These are phyloP conservation scores for Knufia petricola DNA, from an alignment of 2,329 filamentous ascomycete genomes.

Conservation along the genomic window DNA sequence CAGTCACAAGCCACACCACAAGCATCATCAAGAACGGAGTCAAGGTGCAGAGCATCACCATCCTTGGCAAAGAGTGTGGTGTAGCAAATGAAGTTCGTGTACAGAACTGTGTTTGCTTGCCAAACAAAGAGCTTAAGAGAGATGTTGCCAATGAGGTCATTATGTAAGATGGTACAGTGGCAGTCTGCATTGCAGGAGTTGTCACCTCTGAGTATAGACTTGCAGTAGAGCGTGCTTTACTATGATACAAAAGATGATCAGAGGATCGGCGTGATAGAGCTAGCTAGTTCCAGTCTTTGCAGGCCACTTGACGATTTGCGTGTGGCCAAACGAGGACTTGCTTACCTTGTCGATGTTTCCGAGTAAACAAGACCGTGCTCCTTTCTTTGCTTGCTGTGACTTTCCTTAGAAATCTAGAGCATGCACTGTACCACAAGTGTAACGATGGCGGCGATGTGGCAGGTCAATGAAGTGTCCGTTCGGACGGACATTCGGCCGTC, in stretches of 20 bases:
- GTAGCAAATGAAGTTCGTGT: slow-evolving; percentile 92
- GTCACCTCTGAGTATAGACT: background rate
- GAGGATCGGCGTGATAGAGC: too few relatives aligned
- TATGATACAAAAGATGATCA: background rate
- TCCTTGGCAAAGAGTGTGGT: slow-evolving; percentile 88
- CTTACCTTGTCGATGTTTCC: too few relatives aligned
- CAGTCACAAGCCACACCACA: slow-evolving; percentile 77
- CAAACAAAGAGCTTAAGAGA: slow-evolving; percentile 95
- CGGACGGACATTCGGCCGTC: too few relatives aligned
- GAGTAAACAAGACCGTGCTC: too few relatives aligned
- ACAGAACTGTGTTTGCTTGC: slow-evolving; percentile 95
- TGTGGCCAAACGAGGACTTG: too few relatives aligned
- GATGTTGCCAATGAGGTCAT: slow-evolving; percentile 69
- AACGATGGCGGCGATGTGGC: too few relatives aligned
- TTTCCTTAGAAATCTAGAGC: too few relatives aligned
- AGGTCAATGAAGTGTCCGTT: too few relatives aligned
- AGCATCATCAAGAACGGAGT: slow-evolving; percentile 96
- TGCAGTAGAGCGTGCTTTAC: background rate
- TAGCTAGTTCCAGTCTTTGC: too few relatives aligned
- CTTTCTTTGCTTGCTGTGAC: too few relatives aligned
- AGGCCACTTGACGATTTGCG: too few relatives aligned
- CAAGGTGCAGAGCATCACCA: slow-evolving; percentile 97
- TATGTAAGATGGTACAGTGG: slow-evolving; percentile 51
- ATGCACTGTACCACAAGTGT: too few relatives aligned
- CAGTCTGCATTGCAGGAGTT: background rate